These are phyloP conservation scores for Amanita phalloides DNA, from an alignment of 768 basidiomycete species.

Conservation along the genomic window DNA sequence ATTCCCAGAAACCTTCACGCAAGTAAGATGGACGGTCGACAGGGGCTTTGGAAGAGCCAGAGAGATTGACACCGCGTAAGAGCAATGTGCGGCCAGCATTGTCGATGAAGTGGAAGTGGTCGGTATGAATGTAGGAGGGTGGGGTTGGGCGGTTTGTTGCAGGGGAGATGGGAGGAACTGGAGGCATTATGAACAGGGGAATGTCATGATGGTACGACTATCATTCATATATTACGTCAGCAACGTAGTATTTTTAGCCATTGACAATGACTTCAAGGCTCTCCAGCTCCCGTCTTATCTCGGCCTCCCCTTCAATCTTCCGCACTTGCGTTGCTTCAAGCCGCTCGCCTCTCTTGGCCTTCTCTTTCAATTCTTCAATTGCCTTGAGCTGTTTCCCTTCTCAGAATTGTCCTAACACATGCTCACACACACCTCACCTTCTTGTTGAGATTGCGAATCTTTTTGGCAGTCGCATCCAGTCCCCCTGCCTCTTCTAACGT, in stretches of 20 bases:
- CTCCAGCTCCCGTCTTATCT: constrained; percentile 73
- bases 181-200: constrained; percentile 1
- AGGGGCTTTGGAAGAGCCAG: constrained; percentile 83
- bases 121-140: constrained; percentile 52
- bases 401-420: background rate
- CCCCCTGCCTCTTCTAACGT: constrained; percentile 12
- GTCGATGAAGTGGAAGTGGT: constrained; percentile 64
- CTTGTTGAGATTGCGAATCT: constrained; percentile 89
- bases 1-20: constrained; percentile 74
- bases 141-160: constrained; percentile 24
- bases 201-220: constrained; percentile 1
- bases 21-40: constrained; percentile 54
- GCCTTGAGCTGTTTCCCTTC: constrained; percentile 69
- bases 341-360: constrained; percentile 79
- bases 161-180: constrained; percentile 2
- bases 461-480: constrained; percentile 83
- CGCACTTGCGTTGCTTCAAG: constrained; percentile 92
- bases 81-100: constrained; percentile 64
- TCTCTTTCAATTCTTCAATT: constrained; percentile 97
- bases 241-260: no score
- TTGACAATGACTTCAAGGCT: constrained; percentile 16
- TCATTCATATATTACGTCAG: no score
- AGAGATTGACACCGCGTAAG: constrained; percentile 91
- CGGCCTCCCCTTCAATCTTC: constrained; percentile 90
- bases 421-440: constrained; percentile 46